A percentile compares a stretch with the other conserved stretches of the same genome.
phyloP scores from a whole-genome alignment of 1,284 basidiomycete genomes.

The Cryptococcus depauperatus region DNA sequence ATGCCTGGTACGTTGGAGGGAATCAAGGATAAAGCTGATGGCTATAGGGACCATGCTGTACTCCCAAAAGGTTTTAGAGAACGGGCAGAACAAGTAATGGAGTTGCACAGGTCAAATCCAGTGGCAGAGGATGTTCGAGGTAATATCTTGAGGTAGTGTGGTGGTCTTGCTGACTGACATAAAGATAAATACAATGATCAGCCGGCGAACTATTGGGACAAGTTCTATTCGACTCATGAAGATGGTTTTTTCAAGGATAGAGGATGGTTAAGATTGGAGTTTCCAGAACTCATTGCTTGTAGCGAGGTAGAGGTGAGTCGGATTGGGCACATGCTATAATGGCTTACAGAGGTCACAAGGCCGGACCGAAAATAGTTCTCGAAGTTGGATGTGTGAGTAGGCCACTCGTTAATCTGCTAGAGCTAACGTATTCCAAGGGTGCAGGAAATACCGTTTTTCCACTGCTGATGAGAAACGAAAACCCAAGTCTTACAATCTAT shows the following conservation, averaged over 20 bases:
- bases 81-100: conserved; percentile 59
- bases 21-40: conserved; percentile 10
- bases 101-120: conserved; percentile 58
- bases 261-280: conserved; percentile 90
- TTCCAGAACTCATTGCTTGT: conserved; percentile 69
- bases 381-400: conserved; percentile 78
- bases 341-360: conserved; percentile 47
- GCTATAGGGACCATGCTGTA: conserved; percentile 69
- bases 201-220: conserved; percentile 59
- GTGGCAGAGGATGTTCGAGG: conserved; percentile 59
- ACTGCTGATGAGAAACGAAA: conserved; percentile 69
- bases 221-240: conserved; percentile 76
- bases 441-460: conserved; percentile 94
- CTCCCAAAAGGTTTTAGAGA: conserved; percentile 69
- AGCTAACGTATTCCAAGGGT: conserved; percentile 49
- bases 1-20: conserved; percentile 37
- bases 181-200: conserved; percentile 36
- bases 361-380: conserved; percentile 64
- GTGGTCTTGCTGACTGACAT: not conserved
- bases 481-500: conserved; percentile 61
- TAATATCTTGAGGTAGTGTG: not conserved
- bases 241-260: conserved; percentile 77
- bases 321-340: not conserved
- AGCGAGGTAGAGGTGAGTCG: conserved; percentile 58
- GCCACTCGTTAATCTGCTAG: no score